Percentiles rank a stretch among this genome's conserved stretches.
Evolutionary conservation across 306 rosid genomes (phyloP).

Genomic region (Cucumis hystrix): DNA sequence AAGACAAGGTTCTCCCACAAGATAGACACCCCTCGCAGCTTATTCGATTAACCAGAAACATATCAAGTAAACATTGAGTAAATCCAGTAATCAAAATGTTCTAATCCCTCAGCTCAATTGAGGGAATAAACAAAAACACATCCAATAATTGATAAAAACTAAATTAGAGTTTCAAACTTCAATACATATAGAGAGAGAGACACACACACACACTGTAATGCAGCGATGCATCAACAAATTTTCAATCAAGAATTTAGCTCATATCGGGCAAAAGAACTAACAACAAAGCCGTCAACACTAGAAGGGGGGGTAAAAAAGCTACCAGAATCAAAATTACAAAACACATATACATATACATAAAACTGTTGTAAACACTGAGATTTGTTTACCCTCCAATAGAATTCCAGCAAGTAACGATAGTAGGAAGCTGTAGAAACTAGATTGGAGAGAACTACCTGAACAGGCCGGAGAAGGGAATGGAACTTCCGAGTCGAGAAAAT

Average conservation of each 20-base stretch:
- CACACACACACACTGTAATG: too few species aligned
- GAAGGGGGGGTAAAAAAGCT: not conserved
- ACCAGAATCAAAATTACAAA: not conserved
- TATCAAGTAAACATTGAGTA: not conserved
- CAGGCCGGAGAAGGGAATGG: constrained; percentile 52
- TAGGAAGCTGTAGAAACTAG: not conserved
- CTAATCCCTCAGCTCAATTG: not conserved
- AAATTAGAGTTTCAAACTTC: not conserved
- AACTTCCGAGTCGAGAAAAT: constrained; percentile 27
- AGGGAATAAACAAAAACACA: not conserved
- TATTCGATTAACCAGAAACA: not conserved
- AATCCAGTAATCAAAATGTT: not conserved
- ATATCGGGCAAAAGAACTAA: not conserved
- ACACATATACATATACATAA: not conserved
- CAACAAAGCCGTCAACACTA: not conserved
- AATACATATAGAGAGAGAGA: too few species aligned
- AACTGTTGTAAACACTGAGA: not conserved
- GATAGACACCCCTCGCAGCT: not conserved
- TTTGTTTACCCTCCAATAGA: not conserved
- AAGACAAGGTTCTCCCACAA: not conserved
- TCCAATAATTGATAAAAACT: not conserved
- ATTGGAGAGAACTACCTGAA: constrained; percentile 26
- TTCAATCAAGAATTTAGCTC: not conserved
- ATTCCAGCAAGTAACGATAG: not conserved
- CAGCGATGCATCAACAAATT: not conserved